Conservation (phyloP, 441 rosid species). For the Adansonia grandidieri region DNA sequence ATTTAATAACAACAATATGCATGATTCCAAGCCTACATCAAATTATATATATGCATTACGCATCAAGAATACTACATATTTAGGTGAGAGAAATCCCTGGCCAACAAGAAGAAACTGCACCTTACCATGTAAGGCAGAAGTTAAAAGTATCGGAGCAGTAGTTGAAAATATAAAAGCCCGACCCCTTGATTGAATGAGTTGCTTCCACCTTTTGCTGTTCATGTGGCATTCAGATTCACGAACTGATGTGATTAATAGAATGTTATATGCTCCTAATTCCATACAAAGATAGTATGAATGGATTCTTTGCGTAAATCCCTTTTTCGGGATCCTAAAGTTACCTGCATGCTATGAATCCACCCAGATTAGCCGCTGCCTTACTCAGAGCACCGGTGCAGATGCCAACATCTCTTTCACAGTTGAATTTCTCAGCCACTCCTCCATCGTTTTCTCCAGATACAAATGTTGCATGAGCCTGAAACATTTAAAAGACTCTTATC, state of each 20-base stretch:
- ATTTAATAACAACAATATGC: too few species aligned
- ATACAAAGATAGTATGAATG: neutral
- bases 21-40: too few species aligned
- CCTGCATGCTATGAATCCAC: constrained; percentile 98
- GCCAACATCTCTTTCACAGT: constrained; percentile 81
- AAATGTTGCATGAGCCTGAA: constrained; percentile 94
- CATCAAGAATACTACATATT: too few species aligned
- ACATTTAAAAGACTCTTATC: too few species aligned
- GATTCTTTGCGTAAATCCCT: too few species aligned
- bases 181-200: constrained; percentile 81
- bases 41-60: too few species aligned
- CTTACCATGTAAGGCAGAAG: constrained; percentile 82
- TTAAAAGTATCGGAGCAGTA: constrained; percentile 69
- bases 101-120: neutral
- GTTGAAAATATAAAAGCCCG: constrained; percentile 91
- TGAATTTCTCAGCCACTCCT: constrained; percentile 83
- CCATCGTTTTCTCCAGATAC: constrained; percentile 89
- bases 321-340: constrained; percentile 22
- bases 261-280: too few species aligned
- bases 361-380: constrained; percentile 94
- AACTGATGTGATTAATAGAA: too few species aligned
- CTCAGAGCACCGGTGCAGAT: constrained; percentile 87
- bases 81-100: too few species aligned
- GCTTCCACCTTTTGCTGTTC: constrained; percentile 87
- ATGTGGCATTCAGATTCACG: neutral